phyloP scores from a whole-genome alignment of 805 yeast species.

The Alloascoidea africana region DNA sequence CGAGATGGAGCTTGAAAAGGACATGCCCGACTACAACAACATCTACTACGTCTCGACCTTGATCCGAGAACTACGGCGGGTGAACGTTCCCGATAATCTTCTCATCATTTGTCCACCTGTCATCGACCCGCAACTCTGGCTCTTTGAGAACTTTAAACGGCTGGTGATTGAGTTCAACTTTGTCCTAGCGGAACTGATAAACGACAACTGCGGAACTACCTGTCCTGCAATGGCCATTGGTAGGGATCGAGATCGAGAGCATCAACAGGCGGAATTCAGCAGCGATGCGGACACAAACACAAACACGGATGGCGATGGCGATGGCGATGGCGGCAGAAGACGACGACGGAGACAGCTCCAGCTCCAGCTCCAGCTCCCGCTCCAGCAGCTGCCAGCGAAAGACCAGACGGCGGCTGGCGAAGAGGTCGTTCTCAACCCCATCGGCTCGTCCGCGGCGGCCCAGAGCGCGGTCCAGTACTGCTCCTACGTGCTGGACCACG shows the following conservation, averaged over 20 bases:
- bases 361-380: too few species aligned
- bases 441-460: background rate
- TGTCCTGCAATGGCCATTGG: background rate
- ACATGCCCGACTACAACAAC: slow-evolving; percentile 1
- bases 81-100: background rate
- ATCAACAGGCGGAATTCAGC: background rate
- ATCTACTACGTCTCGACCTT: background rate
- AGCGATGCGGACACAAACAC: too few species aligned
- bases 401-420: background rate
- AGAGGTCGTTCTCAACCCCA: slow-evolving; percentile 1
- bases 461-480: background rate
- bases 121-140: background rate
- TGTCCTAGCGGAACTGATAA: background rate
- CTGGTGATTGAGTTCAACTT: slow-evolving; percentile 1
- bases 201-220: background rate
- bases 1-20: too few species aligned
- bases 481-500: background rate
- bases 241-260: background rate
- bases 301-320: too few species aligned
- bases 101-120: background rate
- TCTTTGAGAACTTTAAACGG: slow-evolving; percentile 1
- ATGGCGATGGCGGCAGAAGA: too few species aligned
- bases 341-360: too few species aligned
- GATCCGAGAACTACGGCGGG: background rate
- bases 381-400: background rate